Evolutionary conservation across 805 yeast species (phyloP), one percentile per base, ranked within the genome.

Genomic region (Monosporozyma yasuniensis): DNA sequence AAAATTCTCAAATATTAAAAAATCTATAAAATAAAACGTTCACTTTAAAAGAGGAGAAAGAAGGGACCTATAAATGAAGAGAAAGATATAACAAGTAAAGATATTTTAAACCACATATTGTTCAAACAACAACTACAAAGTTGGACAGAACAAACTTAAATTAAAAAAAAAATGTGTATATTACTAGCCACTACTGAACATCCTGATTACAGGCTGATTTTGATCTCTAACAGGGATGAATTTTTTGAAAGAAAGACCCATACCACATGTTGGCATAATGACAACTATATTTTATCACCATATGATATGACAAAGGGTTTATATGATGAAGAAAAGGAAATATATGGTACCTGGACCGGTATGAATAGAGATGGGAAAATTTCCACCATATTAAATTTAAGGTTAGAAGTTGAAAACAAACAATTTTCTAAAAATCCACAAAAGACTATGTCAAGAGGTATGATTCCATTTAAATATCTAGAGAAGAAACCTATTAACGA

Each of bases 311-410:
- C 45, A 16, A 27, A 41, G 4, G 41, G 38, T 11, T 30, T 42
- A 18, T 45, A 37, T 5, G 48, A 47, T 5, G 12, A n/a, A n/a
- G 49, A 51, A 9, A 39, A 46, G 8, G 47, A 46, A 18, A 89
- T 81, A 49, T 87, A 79, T 54, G 97, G 99, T 1, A 87, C 97
- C 0, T 93, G 99, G 99, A 78, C 87, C 1, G 97, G 96, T 0
- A 75, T 84, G 1, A 74, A 79, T 39, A 70, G 70, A 28, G 61
- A 57, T 2, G 87, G 87, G 0, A 73, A 75, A 52, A 51, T 90
- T 1, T 85, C 95, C 0, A 84, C 84, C 2, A 72, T 91, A 25
- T 81, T 93, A 16, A 91, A 91, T 62, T 81, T 78, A 35, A 60
- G 57, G 61, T 69, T 86, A 45, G 93, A 44, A 52, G n/a, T 27